These are phyloP conservation scores for Sporisorium graminicola DNA, from an alignment of 1,284 basidiomycete species.

Conservation along the genomic window DNA sequence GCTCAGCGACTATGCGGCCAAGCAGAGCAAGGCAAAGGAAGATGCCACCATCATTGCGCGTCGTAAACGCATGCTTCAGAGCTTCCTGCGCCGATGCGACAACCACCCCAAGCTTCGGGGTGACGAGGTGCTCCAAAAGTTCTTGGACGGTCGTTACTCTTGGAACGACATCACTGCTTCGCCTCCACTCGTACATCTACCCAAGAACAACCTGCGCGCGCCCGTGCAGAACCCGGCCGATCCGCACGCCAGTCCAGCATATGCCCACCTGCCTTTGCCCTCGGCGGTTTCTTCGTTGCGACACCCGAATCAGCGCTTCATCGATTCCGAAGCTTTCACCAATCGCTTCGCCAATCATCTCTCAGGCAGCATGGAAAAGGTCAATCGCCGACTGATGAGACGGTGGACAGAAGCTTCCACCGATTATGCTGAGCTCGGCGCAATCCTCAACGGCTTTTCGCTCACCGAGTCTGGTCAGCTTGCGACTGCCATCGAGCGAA, in stretches of 20 bases:
- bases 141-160: constrained; percentile 92
- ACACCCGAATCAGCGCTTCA: constrained; percentile 76
- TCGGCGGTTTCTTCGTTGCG: constrained; percentile 71
- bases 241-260: constrained; percentile 79
- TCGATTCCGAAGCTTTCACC: constrained; percentile 96
- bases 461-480: constrained; percentile 82
- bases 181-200: constrained; percentile 87
- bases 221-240: constrained; percentile 94
- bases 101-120: constrained; percentile 92
- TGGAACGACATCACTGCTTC: constrained; percentile 74
- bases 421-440: constrained; percentile 94
- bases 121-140: constrained; percentile 93
- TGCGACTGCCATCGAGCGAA: constrained; percentile 85
- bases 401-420: constrained; percentile 92
- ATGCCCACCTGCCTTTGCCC: constrained; percentile 87
- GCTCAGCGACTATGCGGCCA: constrained; percentile 94
- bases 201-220: constrained; percentile 95
- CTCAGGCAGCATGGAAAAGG: constrained; percentile 91
- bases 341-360: constrained; percentile 94
- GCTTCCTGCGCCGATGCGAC: constrained; percentile 89
- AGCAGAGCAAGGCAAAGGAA: constrained; percentile 96
- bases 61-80: constrained; percentile 93
- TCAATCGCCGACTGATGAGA: constrained; percentile 89
- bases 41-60: constrained; percentile 91
- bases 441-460: constrained; percentile 94